Base-by-base conservation (phyloP, 805 yeast genomes). In the Nadsonia fulvescens region DNA sequence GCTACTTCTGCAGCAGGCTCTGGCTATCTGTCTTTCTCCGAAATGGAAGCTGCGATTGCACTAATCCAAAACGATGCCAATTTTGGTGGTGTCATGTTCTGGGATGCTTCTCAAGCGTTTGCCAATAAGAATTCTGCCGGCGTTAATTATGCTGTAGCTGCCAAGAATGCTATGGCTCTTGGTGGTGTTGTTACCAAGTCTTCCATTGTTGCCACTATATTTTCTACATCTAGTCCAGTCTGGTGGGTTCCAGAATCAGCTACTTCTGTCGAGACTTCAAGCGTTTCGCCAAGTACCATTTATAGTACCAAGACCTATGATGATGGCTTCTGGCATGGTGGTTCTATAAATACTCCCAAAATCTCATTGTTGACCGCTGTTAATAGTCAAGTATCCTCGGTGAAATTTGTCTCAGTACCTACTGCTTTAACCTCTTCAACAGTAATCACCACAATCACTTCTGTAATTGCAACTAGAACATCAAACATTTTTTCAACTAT, bases 31-130 rank as follows among this genome's bases (percentile, higher is more conserved):
- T 29, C 11, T 61, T 62, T 58, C 12, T 62, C 54, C 15, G 43
- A 57, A 15, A 24, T 27, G 18, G 12, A 22, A 22, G 45, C 7
- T n/a, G 22, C 30, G 18, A 18, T 24, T 37, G 46, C 20, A 25
- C 46, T 4, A 36, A 58, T 28, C 35, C 56, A 3, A 58, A 20
- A 18, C 9, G 14, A 26, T 16, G 18, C 35, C 6, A 23, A 66
- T 33, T 64, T 82, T 37, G 74, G 74, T 12, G 76, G 82, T 17
- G 65, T 83, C 42, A 67, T 74, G 62, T 53, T 82, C 33, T 83
- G 96, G 95, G 93, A 81, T 38, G 77, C 81, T 9, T 57, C 73
- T 6, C 67, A 66, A 36, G 65, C 65, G 11, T 61, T 62, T 39
- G 5, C 9, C 4, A 27, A 27, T 18, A 17, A 13, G 17, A 22